Evolutionary conservation across 495 filamentous ascomycete genomes (phyloP).

Genomic region (Penicillium malachiteum): DNA sequence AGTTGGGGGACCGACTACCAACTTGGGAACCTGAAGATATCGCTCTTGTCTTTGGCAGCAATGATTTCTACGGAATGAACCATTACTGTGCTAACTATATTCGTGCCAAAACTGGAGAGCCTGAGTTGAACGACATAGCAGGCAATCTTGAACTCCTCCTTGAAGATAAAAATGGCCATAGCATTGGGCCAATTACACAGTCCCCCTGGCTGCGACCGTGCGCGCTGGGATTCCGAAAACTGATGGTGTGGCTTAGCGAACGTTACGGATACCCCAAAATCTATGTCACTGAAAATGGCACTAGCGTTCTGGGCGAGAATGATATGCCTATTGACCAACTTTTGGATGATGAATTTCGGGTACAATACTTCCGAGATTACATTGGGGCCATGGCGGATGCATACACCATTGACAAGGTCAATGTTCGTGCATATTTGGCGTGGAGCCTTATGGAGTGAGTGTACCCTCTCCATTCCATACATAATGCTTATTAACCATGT

Average conservation of each 20-base stretch:
- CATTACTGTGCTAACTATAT: conserved; percentile 84
- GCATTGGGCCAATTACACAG: conserved; percentile 73
- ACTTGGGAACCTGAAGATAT: conserved; percentile 63
- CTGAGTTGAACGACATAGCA: conserved; percentile 62
- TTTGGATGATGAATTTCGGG: conserved; percentile 71
- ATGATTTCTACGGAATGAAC: conserved; percentile 85
- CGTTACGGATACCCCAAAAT: conserved; percentile 72
- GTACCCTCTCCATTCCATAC: neutral
- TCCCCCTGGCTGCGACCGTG: conserved; percentile 72
- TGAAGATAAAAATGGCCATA: conserved; percentile 64
- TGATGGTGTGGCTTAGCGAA: conserved; percentile 77
- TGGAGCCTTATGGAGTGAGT: conserved; percentile 76
- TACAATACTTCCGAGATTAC: conserved; percentile 73
- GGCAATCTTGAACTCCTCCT: conserved; percentile 69
- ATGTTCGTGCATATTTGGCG: conserved; percentile 72
- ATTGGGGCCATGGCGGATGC: conserved; percentile 70
- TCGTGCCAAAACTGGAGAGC: conserved; percentile 60
- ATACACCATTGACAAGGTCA: conserved; percentile 62
- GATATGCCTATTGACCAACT: conserved; percentile 67
- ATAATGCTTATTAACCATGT: conserved; percentile 9
- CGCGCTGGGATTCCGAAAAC: conserved; percentile 69
- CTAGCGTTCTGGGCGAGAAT: conserved; percentile 74
- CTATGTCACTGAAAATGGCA: conserved; percentile 82
- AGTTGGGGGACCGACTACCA: conserved; percentile 68
- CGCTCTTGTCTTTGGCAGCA: conserved; percentile 68